Evolutionary conservation across 2,329 filamentous ascomycete genomes (phyloP), one percentile per base, ranked within the genome.

Genomic region (Fusarium sp.): DNA sequence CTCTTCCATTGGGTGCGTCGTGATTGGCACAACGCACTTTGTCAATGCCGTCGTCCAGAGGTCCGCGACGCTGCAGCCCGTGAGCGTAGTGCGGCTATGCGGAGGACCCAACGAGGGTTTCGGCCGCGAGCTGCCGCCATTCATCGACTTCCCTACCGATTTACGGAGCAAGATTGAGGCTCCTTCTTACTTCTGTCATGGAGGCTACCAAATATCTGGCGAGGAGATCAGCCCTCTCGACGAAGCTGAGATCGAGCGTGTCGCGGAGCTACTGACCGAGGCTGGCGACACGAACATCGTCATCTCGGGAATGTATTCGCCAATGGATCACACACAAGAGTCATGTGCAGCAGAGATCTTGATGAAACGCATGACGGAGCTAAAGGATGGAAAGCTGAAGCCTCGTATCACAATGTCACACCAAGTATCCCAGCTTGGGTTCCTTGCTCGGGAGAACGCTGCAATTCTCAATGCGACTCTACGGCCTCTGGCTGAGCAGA

Each of bases 401-500:
- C 35, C 31, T 62, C 20, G 46, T 11, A 31, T 33, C 10, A 53
- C 74, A 24, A 69, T 67, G 27, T 83, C 0, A 31, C 1, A 68
- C 82, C 2, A 78, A 81, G 81, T 83, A 5, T 79, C 82, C 0
- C 84, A 79, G 58, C 74, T 81, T 24, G 82, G 71, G 66, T 82
- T 87, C 31, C 80, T 87, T 0, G 86, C 86, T 69, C 82, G 87
- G 12, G 87, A 89, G 74, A 89, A 89, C 71, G 86, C 87, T 4
- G 83, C 84, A 9, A 88, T 89, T 24, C 80, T 89, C 55, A 89
- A 89, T 70, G 87, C 86, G 3, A 83, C 86, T 20, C 84, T 89
- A 29, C 79, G 87, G 20, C 77, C 80, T 10, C 85, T 87, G 65
- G 87, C 87, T 0, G 81, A 81, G 16, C 82, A 80, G 49, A 88